Evolutionary conservation across 192 early-diverging fungal genomes (phyloP), one percentile per base, ranked within the genome.

Genomic region (Gryganskiella cystojenkinii): DNA sequence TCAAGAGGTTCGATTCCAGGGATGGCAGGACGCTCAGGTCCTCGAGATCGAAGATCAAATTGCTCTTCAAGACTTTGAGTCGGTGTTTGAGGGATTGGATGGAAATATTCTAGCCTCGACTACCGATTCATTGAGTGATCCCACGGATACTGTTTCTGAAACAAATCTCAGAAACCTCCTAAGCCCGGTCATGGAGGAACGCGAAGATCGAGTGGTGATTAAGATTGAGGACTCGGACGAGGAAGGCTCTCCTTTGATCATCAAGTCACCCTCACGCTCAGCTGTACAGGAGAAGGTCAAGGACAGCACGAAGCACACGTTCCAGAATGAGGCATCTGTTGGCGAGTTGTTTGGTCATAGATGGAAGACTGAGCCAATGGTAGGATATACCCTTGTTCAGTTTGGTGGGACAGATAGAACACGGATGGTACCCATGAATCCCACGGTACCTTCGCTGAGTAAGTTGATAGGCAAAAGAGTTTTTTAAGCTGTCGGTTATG

Each of bases 391-490:
- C 0, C 46, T 76, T 15, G 73, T 76, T 28, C 73, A 76, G 22
- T 76, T 76, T 61, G 73, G 73, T 4, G 73, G 73, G 3, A 67
- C 73, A 15, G 73, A 76, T 27, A 37, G 73, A 13, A 76, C 73
- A 13, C 50, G 73, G 7, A 76, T 76, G 73, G 73, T 76, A 17
- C 73, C 73, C 11, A 76, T 76, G 73, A 76, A 76, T 37, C 73
- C 73, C 27, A 76, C 73, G 3, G 73, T 76, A 11, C 73, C 73
- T 11, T 76, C 66, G 20, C 57, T 76, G 14, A 68, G 73, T 76
- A 76, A 68, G 73, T 51, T 30, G 8, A 3, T 4, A 46, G n/a
- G n/a, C n/a, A n/a, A n/a, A n/a, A n/a, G n/a, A n/a, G n/a, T n/a
- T n/a, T n/a, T n/a, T n/a, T n/a, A n/a, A n/a, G n/a, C n/a, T n/a